Evolutionary conservation across 139 green algal species (phyloP), one percentile per base, ranked within the genome.

Genomic region (Chlamydomonas sphaeroides): DNA sequence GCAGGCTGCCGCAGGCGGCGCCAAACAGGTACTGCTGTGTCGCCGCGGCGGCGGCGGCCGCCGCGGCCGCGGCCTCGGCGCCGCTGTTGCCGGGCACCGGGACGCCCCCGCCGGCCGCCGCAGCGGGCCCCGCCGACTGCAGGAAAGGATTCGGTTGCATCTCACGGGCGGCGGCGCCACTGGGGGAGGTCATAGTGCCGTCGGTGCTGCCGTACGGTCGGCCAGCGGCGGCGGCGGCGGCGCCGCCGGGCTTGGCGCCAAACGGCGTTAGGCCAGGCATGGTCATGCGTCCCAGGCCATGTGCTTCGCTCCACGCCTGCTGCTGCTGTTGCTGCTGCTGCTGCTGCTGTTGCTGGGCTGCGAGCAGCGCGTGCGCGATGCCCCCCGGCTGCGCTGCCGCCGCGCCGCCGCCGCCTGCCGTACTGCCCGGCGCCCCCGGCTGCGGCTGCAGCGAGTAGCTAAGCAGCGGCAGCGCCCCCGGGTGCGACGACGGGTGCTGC

Each of bases 241-340:
- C 23, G 14, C 33, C 51, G 30, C 32, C 36, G 76, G 61, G 28
- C 39, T 35, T 65, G 42, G 38, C 35, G 38, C 66, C 38, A 14
- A 77, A 3, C 2, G 48, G 48, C 48, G 48, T 48, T 17, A 65
- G 42, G n/a, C n/a, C n/a, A 3, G 33, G 28, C 15, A 23, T 57
- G n/a, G 42, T 48, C 45, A 63, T 62, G 26, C 68, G 79, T 63
- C 80, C 70, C 81, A 85, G 80, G 20, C 68, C 63, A 32, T 66
- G 68, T 26, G 59, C 38, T 1, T 84, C 57, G 0, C 49, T 65
- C 51, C 85, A 78, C 1, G 66, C 65, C 62, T 62, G 68, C 59
- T 35, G 66, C 69, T 76, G 70, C 28, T 15, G 41, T 36, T 68
- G 84, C 75, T 80, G 79, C 45, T 76, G 61, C 51, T 59, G 62